Conservation (phyloP, 805 yeast genomes). For the Wickerhamomyces sydowiorum region DNA sequence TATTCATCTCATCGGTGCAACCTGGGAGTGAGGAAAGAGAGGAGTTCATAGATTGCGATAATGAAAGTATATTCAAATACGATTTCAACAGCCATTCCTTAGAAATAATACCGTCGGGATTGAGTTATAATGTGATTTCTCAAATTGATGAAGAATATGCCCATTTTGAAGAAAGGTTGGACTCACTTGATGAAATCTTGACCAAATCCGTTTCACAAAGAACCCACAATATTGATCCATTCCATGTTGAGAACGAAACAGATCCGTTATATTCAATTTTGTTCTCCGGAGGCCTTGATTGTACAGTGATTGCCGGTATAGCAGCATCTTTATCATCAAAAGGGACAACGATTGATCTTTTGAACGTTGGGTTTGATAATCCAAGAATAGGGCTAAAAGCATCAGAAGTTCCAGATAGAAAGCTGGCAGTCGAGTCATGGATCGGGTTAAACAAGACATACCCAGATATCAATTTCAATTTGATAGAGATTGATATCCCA, state of each 20-base stretch:
- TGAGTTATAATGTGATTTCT: slow-evolving; percentile 16
- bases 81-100: slow-evolving; percentile 23
- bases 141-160: slow-evolving; percentile 14
- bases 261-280: slow-evolving; percentile 48
- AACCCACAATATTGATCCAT: slow-evolving; percentile 56
- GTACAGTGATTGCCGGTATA: slow-evolving; percentile 70
- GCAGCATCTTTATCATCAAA: slow-evolving; percentile 28
- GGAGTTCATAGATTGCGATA: slow-evolving; percentile 48
- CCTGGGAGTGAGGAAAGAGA: slow-evolving; percentile 24
- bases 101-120: slow-evolving; percentile 5
- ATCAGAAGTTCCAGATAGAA: slow-evolving; percentile 78
- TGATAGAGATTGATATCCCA: slow-evolving; percentile 70
- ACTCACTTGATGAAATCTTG: slow-evolving; percentile 25
- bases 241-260: slow-evolving; percentile 28
- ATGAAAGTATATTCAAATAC: slow-evolving; percentile 43
- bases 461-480: slow-evolving; percentile 33
- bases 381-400: slow-evolving; percentile 64
- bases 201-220: slow-evolving; percentile 39
- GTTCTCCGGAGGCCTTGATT: slow-evolving; percentile 95
- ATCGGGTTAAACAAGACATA: slow-evolving; percentile 38
- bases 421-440: slow-evolving; percentile 64
- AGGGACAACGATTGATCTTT: slow-evolving; percentile 51
- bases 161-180: slow-evolving; percentile 7
- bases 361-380: slow-evolving; percentile 91
- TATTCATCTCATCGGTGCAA: slow-evolving; percentile 45